Base-by-base conservation (phyloP, 2,329 filamentous ascomycete genomes). In the Setomelanomma holmii region DNA sequence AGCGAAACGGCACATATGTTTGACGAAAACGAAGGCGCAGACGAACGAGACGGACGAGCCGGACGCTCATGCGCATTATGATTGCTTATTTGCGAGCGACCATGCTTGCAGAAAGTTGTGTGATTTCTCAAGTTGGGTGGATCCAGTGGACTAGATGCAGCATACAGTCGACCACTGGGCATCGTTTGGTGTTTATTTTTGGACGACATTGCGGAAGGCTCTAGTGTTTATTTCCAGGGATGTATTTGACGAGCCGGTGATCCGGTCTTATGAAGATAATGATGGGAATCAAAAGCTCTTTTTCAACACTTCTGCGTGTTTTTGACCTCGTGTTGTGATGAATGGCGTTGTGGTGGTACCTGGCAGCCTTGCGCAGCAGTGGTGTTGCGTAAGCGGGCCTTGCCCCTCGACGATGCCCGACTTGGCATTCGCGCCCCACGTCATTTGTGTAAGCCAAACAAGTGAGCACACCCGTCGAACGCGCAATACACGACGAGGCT, bases 251-350 rank as follows among this genome's bases (percentile, higher is more conserved):
- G 56, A 61, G 57, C 54, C 55, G 54, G 64, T 51, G 64, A 62
- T 49, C 42, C 45, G 54, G 61, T 50, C 56, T 66, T 60, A 63
- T 68, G 66, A 71, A 53, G 64, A 68, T 67, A 67, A 71, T 66
- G 68, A 73, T 16, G 69, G 62, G 64, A 74, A 73, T 72, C 62
- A 74, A 74, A 74, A 74, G 71, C 69, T 72, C 61, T 69, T 66
- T 61, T 60, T 60, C 19, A 27, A 14, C 11, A 6, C 8, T 14
- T 40, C 19, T 40, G 19, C 16, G 10, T 24, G 19, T 23, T 34
- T 10, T 39, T 16, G 11, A 20, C 30, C 5, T 40, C 22, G n/a
- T 30, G 22, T 10, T 21, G 19, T 42, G 23, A 14, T 40, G n/a
- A 44, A 21, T 43, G 44, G 10, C 5, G 27, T 2, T 3, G 27